These are phyloP conservation scores for Borovskyia barvae DNA, from an alignment of 208 protist genomes.

Conservation along the genomic window DNA sequence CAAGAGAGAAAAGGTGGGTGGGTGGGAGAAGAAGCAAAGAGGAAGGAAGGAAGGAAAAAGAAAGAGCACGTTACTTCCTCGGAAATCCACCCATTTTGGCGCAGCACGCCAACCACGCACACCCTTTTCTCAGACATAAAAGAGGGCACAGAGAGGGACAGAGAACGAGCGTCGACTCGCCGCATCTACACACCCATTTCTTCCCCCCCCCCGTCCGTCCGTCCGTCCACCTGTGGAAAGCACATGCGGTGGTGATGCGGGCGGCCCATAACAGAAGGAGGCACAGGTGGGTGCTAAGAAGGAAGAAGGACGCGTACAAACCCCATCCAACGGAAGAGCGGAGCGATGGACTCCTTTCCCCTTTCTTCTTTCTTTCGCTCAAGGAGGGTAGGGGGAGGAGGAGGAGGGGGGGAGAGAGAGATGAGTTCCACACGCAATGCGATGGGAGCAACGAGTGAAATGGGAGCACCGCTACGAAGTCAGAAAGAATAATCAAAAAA, in stretches of 20 bases:
- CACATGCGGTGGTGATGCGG: too few relatives aligned
- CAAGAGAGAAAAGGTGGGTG: neutral
- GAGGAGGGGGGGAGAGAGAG: too few relatives aligned
- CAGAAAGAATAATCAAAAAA: neutral
- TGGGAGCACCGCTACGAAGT: too few relatives aligned
- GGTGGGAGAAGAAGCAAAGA: too few relatives aligned
- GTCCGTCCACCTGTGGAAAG: too few relatives aligned
- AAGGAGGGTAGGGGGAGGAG: slow-evolving; percentile 4
- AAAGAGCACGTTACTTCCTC: neutral
- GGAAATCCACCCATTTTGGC: neutral
- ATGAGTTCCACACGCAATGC: too few relatives aligned
- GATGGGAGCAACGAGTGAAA: too few relatives aligned
- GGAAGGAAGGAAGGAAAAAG: neutral
- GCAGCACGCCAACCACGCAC: neutral
- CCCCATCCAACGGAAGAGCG: neutral
- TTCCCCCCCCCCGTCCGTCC: too few relatives aligned
- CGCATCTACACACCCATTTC: neutral
- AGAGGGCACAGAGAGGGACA: neutral
- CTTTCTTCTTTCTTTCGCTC: neutral
- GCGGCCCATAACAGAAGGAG: too few relatives aligned
- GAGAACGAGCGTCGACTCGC: neutral
- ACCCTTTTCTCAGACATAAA: slow-evolving; percentile 1
- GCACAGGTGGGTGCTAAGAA: too few relatives aligned
- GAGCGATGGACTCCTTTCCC: neutral
- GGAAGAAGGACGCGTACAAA: too few relatives aligned